Conservation (phyloP, 306 rosid species). For the Purshia tridentata region DNA sequence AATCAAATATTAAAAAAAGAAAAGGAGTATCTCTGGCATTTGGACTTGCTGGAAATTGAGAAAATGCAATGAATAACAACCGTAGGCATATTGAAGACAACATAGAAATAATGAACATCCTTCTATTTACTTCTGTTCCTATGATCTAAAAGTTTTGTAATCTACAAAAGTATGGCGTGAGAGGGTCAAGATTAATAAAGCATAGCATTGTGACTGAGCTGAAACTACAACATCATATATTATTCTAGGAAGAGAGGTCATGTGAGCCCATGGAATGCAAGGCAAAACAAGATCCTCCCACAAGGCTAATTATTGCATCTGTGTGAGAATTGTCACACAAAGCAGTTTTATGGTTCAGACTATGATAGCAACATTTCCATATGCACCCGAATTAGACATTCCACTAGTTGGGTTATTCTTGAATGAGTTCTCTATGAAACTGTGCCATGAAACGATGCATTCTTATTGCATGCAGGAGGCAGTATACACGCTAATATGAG, state of each 20-base stretch:
- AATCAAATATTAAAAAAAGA: constrained; percentile 6
- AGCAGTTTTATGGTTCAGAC: not conserved
- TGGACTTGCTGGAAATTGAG: not conserved
- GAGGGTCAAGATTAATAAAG: not conserved
- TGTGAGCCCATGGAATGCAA: constrained; percentile 6
- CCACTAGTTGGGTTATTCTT: not conserved
- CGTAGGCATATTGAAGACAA: not conserved
- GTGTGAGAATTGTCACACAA: not conserved
- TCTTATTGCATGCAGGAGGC: not conserved
- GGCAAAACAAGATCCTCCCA: constrained; percentile 5
- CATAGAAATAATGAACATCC: not conserved
- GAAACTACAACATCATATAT: not conserved
- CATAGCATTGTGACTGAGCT: not conserved
- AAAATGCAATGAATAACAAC: constrained; percentile 2
- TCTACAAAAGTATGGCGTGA: not conserved
- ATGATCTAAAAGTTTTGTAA: not conserved
- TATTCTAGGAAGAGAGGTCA: constrained; percentile 2
- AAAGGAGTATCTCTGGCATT: not conserved
- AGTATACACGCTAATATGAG: not conserved
- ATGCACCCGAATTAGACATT: constrained; percentile 2
- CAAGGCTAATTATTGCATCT: not conserved
- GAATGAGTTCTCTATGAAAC: not conserved
- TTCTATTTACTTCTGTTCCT: not conserved
- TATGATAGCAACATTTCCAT: constrained; percentile 3
- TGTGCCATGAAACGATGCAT: not conserved